Evolutionary conservation across 2,329 filamentous ascomycete genomes (phyloP).

Genomic region (Talaromyces funiculosus): DNA sequence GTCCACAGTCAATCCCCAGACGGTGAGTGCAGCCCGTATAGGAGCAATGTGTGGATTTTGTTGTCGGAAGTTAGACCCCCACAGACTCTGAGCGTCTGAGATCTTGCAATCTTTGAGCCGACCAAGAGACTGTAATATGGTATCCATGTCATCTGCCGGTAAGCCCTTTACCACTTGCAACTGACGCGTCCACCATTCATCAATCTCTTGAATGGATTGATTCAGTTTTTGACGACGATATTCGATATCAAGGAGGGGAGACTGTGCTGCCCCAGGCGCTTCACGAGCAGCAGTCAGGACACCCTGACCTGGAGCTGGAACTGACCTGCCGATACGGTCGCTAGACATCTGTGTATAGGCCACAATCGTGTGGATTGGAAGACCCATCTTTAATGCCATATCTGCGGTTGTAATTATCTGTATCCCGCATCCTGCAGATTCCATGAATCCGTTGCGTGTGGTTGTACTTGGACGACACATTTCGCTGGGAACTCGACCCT

Average conservation of each 20-base stretch:
- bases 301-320: constrained; percentile 93
- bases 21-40: constrained; percentile 88
- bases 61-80: constrained; percentile 99
- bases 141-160: neutral
- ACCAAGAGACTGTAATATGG: neutral
- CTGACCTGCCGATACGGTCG: constrained; percentile 97
- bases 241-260: constrained; percentile 91
- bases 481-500: constrained; percentile 82
- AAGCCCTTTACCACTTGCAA: neutral
- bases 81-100: constrained; percentile 83
- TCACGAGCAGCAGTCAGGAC: constrained; percentile 93
- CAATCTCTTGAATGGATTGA: constrained; percentile 62
- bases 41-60: constrained; percentile 87
- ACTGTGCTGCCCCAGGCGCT: constrained; percentile 82
- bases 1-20: constrained; percentile 95
- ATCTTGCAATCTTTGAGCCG: constrained; percentile 69
- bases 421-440: constrained; percentile 96
- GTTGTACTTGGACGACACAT: constrained; percentile 98
- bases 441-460: constrained; percentile 97
- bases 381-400: constrained; percentile 95
- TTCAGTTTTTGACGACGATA: constrained; percentile 94
- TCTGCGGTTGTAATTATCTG: constrained; percentile 97
- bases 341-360: constrained; percentile 92
- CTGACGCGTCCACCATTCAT: neutral
- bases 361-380: constrained; percentile 92